Evolutionary conservation across 768 basidiomycete species (phyloP).

Genomic region (Rhodotorula diobovata): DNA sequence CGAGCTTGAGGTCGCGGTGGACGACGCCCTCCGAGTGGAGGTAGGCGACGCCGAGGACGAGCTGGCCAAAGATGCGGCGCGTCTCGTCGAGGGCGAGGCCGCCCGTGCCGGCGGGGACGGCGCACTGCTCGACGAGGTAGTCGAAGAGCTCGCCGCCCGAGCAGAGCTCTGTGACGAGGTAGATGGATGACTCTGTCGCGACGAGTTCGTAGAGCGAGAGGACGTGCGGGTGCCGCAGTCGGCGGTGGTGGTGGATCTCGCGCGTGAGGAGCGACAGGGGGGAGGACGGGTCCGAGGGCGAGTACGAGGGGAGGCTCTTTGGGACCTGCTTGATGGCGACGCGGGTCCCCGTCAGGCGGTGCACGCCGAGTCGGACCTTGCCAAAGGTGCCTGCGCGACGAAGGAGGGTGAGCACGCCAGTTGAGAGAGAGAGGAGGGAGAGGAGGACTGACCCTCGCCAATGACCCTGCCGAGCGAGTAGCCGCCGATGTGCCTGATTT

Average conservation of each 20-base stretch:
- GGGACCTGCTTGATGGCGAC: conserved; percentile 98
- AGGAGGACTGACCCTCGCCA: conserved; percentile 47
- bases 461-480: conserved; percentile 50
- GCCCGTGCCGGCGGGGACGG: conserved; percentile 56
- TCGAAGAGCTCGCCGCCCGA: conserved; percentile 96
- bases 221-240: conserved; percentile 90
- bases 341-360: conserved; percentile 81
- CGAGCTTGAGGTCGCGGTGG: conserved; percentile 92
- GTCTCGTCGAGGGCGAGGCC: conserved; percentile 79
- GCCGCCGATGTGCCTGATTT: conserved; percentile 48
- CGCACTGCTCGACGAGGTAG: conserved; percentile 71
- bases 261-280: conserved; percentile 78
- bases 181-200: conserved; percentile 89
- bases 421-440: neutral
- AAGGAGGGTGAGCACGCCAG: neutral
- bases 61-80: conserved; percentile 84
- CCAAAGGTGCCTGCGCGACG: conserved; percentile 74
- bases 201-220: conserved; percentile 97
- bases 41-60: conserved; percentile 88
- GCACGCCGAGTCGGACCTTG: conserved; percentile 88
- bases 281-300: conserved; percentile 21
- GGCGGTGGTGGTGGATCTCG: conserved; percentile 97
- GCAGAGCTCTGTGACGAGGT: conserved; percentile 96
- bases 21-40: conserved; percentile 89
- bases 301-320: conserved; percentile 60